These are phyloP conservation scores for Plasmodium cynomolgi DNA, from an alignment of 169 alveolate species.

Conservation along the genomic window DNA sequence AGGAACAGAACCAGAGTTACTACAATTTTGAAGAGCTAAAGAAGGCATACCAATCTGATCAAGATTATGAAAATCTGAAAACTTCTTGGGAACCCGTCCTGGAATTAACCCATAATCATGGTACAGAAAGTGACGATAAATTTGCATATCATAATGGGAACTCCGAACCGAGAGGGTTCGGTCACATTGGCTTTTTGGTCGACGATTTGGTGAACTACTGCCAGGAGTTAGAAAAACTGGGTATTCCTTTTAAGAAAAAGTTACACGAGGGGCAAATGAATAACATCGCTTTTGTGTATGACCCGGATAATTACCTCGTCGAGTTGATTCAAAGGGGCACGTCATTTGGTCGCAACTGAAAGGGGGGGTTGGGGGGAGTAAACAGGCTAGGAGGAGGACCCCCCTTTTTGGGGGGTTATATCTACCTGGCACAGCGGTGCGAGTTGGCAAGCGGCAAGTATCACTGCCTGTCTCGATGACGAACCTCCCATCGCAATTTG, in stretches of 20 bases:
- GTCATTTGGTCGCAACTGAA: slow-evolving; percentile 25
- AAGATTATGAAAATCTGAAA: slow-evolving; percentile 71
- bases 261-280: slow-evolving; percentile 83
- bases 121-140: slow-evolving; percentile 77
- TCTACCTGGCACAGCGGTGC: neutral
- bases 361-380: neutral
- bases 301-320: slow-evolving; percentile 85
- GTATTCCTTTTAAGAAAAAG: slow-evolving; percentile 71
- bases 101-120: slow-evolving; percentile 85
- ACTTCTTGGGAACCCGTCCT: slow-evolving; percentile 80
- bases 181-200: slow-evolving; percentile 83
- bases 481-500: neutral
- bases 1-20: neutral
- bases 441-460: neutral
- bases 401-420: neutral
- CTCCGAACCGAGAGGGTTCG: slow-evolving; percentile 83
- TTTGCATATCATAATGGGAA: slow-evolving; percentile 82
- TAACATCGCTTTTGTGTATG: slow-evolving; percentile 83
- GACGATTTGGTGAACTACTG: slow-evolving; percentile 80
- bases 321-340: slow-evolving; percentile 78
- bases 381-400: neutral
- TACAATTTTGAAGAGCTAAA: slow-evolving; percentile 35
- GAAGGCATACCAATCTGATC: slow-evolving; percentile 62
- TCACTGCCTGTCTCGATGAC: neutral
- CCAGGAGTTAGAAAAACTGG: slow-evolving; percentile 75